A percentile compares a stretch with the other conserved stretches of the same genome.
Evolutionary conservation across 2,329 filamentous ascomycete genomes (phyloP).

Genomic region (Ilyonectria sp.): DNA sequence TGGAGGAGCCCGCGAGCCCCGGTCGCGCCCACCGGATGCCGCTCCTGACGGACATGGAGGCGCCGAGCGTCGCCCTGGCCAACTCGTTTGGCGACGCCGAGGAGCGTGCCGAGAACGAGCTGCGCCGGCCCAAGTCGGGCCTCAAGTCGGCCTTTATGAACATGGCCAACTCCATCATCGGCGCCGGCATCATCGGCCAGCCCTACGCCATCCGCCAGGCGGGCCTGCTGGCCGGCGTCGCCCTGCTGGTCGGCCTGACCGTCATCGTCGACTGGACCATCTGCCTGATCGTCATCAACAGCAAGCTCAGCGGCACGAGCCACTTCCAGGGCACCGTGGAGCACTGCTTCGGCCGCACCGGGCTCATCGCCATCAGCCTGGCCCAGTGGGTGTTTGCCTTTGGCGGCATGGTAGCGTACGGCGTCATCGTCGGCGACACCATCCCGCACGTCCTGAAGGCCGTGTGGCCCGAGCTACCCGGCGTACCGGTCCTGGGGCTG

Average conservation of each 20-base stretch:
- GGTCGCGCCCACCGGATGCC: constrained; percentile 73
- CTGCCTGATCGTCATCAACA: constrained; percentile 95
- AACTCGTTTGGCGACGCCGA: constrained; percentile 59
- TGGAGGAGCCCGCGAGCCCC: constrained; percentile 62
- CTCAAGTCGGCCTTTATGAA: constrained; percentile 97
- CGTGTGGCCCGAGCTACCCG: constrained; percentile 81
- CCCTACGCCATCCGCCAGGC: constrained; percentile 97
- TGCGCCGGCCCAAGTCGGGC: constrained; percentile 83
- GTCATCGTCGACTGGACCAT: constrained; percentile 97
- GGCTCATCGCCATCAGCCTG: constrained; percentile 88
- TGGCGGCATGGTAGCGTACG: constrained; percentile 98
- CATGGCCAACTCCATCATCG: constrained; percentile 99
- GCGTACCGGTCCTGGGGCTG: constrained; percentile 84
- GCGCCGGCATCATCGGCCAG: constrained; percentile 83
- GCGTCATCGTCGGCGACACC: constrained; percentile 96
- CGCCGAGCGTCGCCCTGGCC: constrained; percentile 81
- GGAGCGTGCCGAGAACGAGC: constrained; percentile 68
- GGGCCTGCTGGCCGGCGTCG: constrained; percentile 83
- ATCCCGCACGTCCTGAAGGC: constrained; percentile 92
- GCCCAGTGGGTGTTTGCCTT: constrained; percentile 99
- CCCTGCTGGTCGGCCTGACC: constrained; percentile 85
- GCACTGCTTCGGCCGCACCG: constrained; percentile 91
- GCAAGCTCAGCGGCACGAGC: constrained; percentile 93
- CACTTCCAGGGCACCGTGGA: constrained; percentile 97
- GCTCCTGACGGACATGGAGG: constrained; percentile 86